Conservation (phyloP, 1,284 basidiomycete genomes). For the Malassezia nana region DNA sequence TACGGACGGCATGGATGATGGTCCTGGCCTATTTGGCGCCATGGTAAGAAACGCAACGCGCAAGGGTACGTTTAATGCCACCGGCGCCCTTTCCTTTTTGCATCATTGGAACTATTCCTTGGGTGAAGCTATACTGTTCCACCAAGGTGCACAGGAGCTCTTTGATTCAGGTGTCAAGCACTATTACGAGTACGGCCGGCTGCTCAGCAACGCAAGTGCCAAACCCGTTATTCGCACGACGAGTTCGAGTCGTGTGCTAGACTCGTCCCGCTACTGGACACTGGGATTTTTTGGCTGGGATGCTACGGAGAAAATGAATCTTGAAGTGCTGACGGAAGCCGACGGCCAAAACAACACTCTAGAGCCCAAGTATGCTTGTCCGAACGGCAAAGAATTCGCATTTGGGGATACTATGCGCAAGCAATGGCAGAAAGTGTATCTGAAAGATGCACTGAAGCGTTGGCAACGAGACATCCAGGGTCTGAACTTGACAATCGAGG, state of each 20-base stretch:
- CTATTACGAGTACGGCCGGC: slow-evolving; percentile 44
- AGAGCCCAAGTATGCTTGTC: slow-evolving; percentile 61
- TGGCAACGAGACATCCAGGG: slow-evolving; percentile 30
- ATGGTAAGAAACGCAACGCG: slow-evolving; percentile 1
- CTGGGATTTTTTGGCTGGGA: slow-evolving; percentile 34
- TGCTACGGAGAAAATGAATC: slow-evolving; percentile 30
- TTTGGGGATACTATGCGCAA: slow-evolving; percentile 52
- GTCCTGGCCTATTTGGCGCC: background rate
- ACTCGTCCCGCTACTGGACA: slow-evolving; percentile 64
- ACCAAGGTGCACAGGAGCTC: slow-evolving; percentile 68
- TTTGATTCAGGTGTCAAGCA: slow-evolving; percentile 42
- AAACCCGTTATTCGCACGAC: slow-evolving; percentile 42
- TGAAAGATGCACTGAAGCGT: slow-evolving; percentile 26
- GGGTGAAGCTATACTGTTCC: slow-evolving; percentile 63
- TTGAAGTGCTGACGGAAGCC: slow-evolving; percentile 39
- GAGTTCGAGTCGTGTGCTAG: slow-evolving; percentile 64
- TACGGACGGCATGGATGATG: slow-evolving; percentile 14
- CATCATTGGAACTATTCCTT: slow-evolving; percentile 57
- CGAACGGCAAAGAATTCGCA: slow-evolving; percentile 53
- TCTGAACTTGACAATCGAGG: slow-evolving; percentile 49
- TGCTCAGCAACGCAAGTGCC: slow-evolving; percentile 25
- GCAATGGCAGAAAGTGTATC: slow-evolving; percentile 49
- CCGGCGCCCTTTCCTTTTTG: slow-evolving; percentile 61
- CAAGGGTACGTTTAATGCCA: slow-evolving; percentile 39
- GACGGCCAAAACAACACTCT: slow-evolving; percentile 61